Evolutionary conservation across 495 filamentous ascomycete genomes (phyloP).

Genomic region (Aspergillus olivimuriae): DNA sequence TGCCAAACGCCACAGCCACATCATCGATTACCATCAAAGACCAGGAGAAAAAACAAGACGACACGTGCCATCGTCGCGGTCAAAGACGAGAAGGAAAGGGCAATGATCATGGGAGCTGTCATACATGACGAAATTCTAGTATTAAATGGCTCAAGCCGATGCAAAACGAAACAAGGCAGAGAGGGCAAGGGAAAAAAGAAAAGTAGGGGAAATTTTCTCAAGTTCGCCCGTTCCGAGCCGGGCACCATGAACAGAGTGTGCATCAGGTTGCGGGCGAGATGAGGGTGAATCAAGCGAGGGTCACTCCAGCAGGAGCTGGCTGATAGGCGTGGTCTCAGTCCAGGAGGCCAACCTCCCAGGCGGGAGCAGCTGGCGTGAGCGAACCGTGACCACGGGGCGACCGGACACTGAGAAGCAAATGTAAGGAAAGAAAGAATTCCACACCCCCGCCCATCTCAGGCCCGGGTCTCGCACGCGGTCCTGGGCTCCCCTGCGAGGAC

Average conservation of each 20-base stretch:
- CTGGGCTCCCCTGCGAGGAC: no score
- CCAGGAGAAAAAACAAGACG: neutral
- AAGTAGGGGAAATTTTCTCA: slow-evolving; percentile 22
- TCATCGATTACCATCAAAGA: no score
- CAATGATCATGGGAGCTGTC: slow-evolving; percentile 21
- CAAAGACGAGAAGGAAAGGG: slow-evolving; percentile 6
- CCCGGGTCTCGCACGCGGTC: no score
- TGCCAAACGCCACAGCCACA: no score
- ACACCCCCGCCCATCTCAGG: no score
- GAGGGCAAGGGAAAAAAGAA: slow-evolving; percentile 17
- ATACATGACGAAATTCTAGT: slow-evolving; percentile 24
- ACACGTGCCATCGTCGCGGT: slow-evolving; percentile 1
- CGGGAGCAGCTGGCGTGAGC: no score
- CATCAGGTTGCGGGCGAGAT: slow-evolving; percentile 14
- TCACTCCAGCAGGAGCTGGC: neutral
- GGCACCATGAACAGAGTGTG: slow-evolving; percentile 38
- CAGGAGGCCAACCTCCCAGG: no score
- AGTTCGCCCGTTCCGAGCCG: slow-evolving; percentile 41
- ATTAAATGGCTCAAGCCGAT: slow-evolving; percentile 36
- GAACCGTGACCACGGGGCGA: no score
- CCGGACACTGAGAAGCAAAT: no score
- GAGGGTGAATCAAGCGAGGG: slow-evolving; percentile 6
- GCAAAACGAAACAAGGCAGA: slow-evolving; percentile 14
- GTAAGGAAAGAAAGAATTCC: no score
- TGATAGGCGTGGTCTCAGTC: no score